Base-by-base conservation (phyloP, 1,139 yeast species). In the Geotrichum fermentans region DNA sequence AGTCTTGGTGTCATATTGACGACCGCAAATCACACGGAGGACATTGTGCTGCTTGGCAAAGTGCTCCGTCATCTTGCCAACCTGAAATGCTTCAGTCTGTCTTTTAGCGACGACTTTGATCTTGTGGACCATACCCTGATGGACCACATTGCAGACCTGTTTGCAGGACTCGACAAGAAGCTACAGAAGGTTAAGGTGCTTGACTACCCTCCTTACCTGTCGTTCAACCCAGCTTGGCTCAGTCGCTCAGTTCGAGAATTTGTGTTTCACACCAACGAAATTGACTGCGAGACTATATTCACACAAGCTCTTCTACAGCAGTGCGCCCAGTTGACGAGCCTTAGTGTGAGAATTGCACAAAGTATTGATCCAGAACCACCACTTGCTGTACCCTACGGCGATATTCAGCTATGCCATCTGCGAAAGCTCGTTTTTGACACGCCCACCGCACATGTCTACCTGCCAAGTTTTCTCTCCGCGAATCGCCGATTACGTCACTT, bases 171-270 rank as follows among this genome's bases (percentile, higher is more conserved):
- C 28, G 11, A 36, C 20, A 46, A 40, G 18, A 28, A 26, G 16
- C 16, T 40, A 30, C 30, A 37, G 24, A 28, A 26, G n/a, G 24
- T 46, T n/a, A 35, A 40, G 28, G 17, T 46, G 5, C 41, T 34
- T 21, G 50, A 46, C 38, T 46, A 41, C 21, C 50, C 50, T 7
- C 50, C 50, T 1, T 46, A 46, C 29, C 16, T 46, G 39, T 40
- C 22, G 22, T 46, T 46, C 37, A 28, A 30, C 20, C 41, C 50
- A 10, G 17, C 35, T 7, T 46, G 50, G 17, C 33, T 46, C 4
- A 44, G 45, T 2, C 37, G 26, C 21, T 41, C 45, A 3, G 28
- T 46, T 13, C 18, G 22, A 4, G 46, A 41, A 26, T 46, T 46
- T 37, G 40, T 39, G 7, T 46, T 46, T 14, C 50, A 46, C 35